phyloP scores from a whole-genome alignment of 257 asterid species.

The Ocimum tenuiflorum region DNA sequence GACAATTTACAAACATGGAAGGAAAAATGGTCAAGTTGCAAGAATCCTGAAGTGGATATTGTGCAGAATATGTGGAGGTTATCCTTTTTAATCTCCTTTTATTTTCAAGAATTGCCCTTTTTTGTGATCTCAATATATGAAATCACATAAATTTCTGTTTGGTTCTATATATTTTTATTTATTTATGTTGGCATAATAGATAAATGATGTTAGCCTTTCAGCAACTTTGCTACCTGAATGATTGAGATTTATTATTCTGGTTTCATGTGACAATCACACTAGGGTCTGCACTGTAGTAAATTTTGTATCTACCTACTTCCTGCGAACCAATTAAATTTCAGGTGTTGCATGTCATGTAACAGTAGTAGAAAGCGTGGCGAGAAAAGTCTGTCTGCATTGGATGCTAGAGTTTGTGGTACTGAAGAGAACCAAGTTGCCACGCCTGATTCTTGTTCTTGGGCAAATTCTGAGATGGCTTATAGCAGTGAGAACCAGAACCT shows the following conservation, averaged over 20 bases:
- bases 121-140: neutral
- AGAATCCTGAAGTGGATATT: slow-evolving; percentile 40
- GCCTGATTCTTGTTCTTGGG: slow-evolving; percentile 66
- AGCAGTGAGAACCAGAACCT: slow-evolving; percentile 47
- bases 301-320: neutral
- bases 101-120: slow-evolving; percentile 2
- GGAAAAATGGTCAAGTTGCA: slow-evolving; percentile 38
- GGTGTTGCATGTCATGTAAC: slow-evolving; percentile 18
- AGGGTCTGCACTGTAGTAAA: neutral
- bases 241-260: neutral
- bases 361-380: slow-evolving; percentile 44
- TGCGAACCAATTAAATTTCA: neutral
- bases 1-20: slow-evolving; percentile 38
- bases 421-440: slow-evolving; percentile 54
- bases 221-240: neutral
- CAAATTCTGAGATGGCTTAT: slow-evolving; percentile 50
- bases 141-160: slow-evolving; percentile 3
- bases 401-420: slow-evolving; percentile 27
- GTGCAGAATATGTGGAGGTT: slow-evolving; percentile 47
- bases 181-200: slow-evolving; percentile 10
- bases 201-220: neutral
- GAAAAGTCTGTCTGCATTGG: slow-evolving; percentile 30
- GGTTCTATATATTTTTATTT: slow-evolving; percentile 11
- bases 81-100: slow-evolving; percentile 4
- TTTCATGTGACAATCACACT: slow-evolving; percentile 3